Evolutionary conservation across 352 stramenopile genomes (phyloP), one percentile per base, ranked within the genome.

Genomic region (Phytophthora agathidicida): DNA sequence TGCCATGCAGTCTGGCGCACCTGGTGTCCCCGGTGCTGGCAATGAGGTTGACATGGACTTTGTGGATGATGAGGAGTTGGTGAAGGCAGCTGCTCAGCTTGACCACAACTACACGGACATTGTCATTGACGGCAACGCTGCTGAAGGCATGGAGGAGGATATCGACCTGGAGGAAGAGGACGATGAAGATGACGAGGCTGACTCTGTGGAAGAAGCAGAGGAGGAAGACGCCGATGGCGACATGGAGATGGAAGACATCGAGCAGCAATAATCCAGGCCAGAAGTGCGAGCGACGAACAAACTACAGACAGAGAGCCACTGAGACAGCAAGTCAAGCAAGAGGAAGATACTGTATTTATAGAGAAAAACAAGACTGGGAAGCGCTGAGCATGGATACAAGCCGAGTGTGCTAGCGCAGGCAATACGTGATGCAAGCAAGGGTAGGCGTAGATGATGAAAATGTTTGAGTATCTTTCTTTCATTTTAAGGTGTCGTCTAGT

Each of bases 51-150:
- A 86, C 13, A 80, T 85, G 73, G 79, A 89, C 60, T 88, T 91
- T 64, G 80, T 91, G 32, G 85, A 93, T 47, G 86, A 96, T 58
- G 81, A 93, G 35, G 84, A 96, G 35, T 71, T 96, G 30, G 80
- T 96, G 32, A 96, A 96, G 64, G 86, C 86, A 7, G 86, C 86
- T 7, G 84, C 84, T 10, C 84, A 89, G 46, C 72, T 96, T 3
- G 86, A 96, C 69, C 83, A 91, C 68, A 89, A 93, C 68, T 93
- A 96, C 65, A 91, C 84, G 55, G 81, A 94, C 59, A 96, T 96
- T 78, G 86, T 96, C 32, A 96, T 96, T 55, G 84, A 84, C 38
- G 76, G 71, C 14, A 68, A 75, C 16, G 60, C 56, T 13, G 60
- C 46, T 13, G 76, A 86, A 35, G 75, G 82, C 13, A 73, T 85